Evolutionary conservation across 2,329 filamentous ascomycete species (phyloP), one percentile per base, ranked within the genome.

Genomic region (Fusarium abutilonis): DNA sequence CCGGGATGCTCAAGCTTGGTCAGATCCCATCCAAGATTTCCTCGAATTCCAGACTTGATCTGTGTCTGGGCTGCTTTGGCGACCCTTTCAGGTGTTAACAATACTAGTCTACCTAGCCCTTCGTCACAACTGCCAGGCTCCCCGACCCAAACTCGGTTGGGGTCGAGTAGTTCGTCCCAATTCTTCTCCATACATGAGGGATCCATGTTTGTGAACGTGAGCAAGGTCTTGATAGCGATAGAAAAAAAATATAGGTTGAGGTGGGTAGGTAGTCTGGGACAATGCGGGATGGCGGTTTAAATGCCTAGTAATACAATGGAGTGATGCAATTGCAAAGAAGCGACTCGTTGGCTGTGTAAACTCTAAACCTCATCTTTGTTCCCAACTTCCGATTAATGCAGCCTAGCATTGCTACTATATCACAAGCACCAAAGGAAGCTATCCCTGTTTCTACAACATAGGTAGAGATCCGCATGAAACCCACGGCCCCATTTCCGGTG

Each of bases 1-100:
- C 82, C 81, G 2, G 83, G 81, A 62, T 81, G 78, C 54, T 86
- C 82, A 3, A 86, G 73, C 64, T 86, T 86, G 17, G 78, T 80
- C 57, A 86, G 69, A 21, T 83, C 80, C 84, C 84, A 86, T 23
- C 79, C 79, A 35, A 87, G 75, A 9, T 80, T 80, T 21, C 85
- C 78, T 29, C 82, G 77, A 17, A 75, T 75, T 11, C 84, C 84
- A 0, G 79, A 81, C 35, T 75, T 76, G 64, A 86, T 85, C 63
- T 83, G 80, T 6, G 75, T 74, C 5, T 76, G 73, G 3, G 84
- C 83, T 1, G 81, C 66, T 6, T 44, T 77, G 19, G 75, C 74
- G 6, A 79, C 77, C 4, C 86, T 81, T 2, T 83, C 76, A 2
- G 83, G 80, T 0, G 83, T 86, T 23, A 87, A 76, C 4, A 82